Percentiles rank a stretch among this genome's conserved stretches.
phyloP scores from a whole-genome alignment of 2,329 filamentous ascomycete genomes.

The Colletotrichum sp. region DNA sequence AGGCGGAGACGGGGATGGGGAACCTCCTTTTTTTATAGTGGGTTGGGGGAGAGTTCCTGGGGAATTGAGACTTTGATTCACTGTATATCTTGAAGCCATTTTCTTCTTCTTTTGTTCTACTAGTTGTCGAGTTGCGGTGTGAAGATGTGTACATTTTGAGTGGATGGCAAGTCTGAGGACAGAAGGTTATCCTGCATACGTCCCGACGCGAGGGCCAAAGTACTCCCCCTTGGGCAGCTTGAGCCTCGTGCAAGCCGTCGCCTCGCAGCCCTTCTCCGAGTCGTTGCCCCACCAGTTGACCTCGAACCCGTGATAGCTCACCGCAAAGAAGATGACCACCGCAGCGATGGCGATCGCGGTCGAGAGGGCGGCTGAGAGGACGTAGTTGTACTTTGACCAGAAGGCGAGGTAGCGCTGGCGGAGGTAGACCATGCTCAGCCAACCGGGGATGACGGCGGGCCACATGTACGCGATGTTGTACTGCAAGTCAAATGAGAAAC shows the following conservation, averaged over 20 bases:
- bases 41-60: neutral
- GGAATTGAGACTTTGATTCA: conserved; percentile 7
- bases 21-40: neutral
- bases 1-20: neutral
- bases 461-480: conserved; percentile 50
- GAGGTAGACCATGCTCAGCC: conserved; percentile 45
- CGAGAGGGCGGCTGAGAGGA: conserved; percentile 33
- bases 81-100: conserved; percentile 1
- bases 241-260: neutral
- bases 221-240: conserved; percentile 3
- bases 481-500: neutral
- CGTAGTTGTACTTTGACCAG: conserved; percentile 44
- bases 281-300: conserved; percentile 35
- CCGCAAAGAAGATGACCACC: conserved; percentile 34
- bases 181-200: neutral
- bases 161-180: neutral
- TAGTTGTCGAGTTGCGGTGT: neutral
- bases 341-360: conserved; percentile 35
- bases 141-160: neutral
- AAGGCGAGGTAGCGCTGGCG: conserved; percentile 39
- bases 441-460: conserved; percentile 48
- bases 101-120: neutral
- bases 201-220: conserved; percentile 1
- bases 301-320: conserved; percentile 26
- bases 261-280: conserved; percentile 9